Base-by-base conservation (phyloP, 768 basidiomycete species). In the Mycena alexandri region DNA sequence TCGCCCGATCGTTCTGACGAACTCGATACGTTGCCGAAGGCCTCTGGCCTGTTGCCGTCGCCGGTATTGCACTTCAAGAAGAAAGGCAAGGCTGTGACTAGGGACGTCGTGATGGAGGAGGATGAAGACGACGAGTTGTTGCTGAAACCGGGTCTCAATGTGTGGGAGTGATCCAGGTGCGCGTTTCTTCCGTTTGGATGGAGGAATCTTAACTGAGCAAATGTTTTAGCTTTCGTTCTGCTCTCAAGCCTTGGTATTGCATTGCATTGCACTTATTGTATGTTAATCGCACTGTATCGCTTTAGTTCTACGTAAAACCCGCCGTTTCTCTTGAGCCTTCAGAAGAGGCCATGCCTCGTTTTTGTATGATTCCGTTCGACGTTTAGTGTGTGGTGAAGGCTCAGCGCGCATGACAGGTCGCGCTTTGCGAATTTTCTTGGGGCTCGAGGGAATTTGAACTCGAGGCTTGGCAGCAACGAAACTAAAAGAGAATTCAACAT, bases 51-150 rank as follows among this genome's bases (percentile, higher is more conserved):
- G 60, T 38, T 50, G 56, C 65, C 46, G 63, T 70, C 53, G 63
- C 61, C 70, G 11, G 57, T 71, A 3, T 16, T 67, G 29, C 61
- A 21, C 7, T 19, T 43, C 14, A 55, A 52, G 48, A 55, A 25
- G n/a, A 50, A 36, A 13, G 46, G 8, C 17, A 24, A 44, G 16
- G 67, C 60, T 21, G 67, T 64, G 33, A 46, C 42, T 25, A 47
- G 24, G 38, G 59, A 52, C 17, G 55, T 48, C 3, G 70, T 63
- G 46, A 52, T 67, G 41, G 55, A 52, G 25, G 67, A 71, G 17
- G 70, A 73, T 34, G 71, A 70, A 36, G 74, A 75, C 13, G 75
- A 75, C 51, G 74, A 75, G 61, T 41, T 75, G 46, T 62, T 75
- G 63, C 59, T 75, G 51, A 74, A 72, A 61, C 70, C 71, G 21